Conservation (phyloP, 495 filamentous ascomycete genomes). For the Jackrogersella minutella region DNA sequence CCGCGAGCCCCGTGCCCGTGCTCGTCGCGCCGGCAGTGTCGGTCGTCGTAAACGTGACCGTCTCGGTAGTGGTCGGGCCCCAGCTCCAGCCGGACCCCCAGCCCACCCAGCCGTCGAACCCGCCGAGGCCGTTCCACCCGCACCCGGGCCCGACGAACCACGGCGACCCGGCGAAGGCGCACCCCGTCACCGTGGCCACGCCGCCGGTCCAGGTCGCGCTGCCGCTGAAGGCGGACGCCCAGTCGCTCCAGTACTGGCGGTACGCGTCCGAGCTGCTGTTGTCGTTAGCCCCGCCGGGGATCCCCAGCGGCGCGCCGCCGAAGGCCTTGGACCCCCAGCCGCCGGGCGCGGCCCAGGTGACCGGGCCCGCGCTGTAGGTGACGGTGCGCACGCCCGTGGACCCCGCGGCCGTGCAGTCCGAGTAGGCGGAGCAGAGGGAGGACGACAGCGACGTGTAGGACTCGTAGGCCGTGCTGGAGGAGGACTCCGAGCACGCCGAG, state of each 20-base stretch:
- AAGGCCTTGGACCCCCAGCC: conserved; percentile 29
- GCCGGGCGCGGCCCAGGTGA: conserved; percentile 47
- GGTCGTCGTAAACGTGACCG: conserved; percentile 50
- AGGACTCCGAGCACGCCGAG: conserved; percentile 49
- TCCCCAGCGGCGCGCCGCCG: not conserved
- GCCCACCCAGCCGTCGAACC: conserved; percentile 53
- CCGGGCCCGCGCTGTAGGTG: conserved; percentile 50
- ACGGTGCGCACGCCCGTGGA: conserved; percentile 53
- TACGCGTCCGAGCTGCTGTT: conserved; percentile 16
- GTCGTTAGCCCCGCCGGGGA: not conserved
- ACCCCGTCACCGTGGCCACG: conserved; percentile 57
- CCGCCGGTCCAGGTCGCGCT: conserved; percentile 54
- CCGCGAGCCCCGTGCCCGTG: conserved; percentile 49
- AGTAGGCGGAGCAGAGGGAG: conserved; percentile 51
- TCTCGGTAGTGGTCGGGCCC: conserved; percentile 48
- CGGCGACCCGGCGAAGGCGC: conserved; percentile 54
- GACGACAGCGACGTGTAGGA: conserved; percentile 52
- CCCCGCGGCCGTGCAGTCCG: conserved; percentile 50
- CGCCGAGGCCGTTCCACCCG: conserved; percentile 47
- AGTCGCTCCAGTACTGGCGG: conserved; percentile 44
- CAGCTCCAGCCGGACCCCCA: conserved; percentile 57
- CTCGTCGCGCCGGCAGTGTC: conserved; percentile 44
- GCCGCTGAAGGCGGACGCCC: conserved; percentile 41
- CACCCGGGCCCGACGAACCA: conserved; percentile 58
- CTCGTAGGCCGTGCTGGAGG: conserved; percentile 50